Percentiles rank a stretch among this genome's conserved stretches.
Evolutionary conservation across 306 rosid species (phyloP).

Genomic region (Quercus wislizeni): DNA sequence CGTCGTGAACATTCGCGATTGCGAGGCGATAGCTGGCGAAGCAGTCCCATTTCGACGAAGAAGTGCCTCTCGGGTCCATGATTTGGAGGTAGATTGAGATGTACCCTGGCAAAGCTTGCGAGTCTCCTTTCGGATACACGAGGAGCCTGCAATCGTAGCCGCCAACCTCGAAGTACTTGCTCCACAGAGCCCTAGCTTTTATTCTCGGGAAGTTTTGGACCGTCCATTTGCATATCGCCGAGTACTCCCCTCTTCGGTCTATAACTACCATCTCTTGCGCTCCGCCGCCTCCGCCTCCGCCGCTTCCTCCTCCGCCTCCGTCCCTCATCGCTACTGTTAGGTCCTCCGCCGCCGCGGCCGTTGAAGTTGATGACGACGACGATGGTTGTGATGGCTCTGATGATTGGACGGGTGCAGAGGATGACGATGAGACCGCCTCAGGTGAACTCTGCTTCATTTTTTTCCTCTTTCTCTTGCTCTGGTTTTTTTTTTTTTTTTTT

Average conservation of each 20-base stretch:
- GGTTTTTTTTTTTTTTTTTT: constrained; percentile 12
- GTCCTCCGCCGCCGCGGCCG: constrained; percentile 79
- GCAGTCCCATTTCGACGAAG: constrained; percentile 98
- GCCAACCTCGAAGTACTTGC: constrained; percentile 99
- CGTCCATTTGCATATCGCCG: constrained; percentile 94
- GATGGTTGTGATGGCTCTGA: constrained; percentile 60
- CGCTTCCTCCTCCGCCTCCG: constrained; percentile 22
- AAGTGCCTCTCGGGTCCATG: constrained; percentile 99
- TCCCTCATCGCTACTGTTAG: constrained; percentile 55
- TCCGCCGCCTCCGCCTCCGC: constrained; percentile 42
- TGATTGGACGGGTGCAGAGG: constrained; percentile 36
- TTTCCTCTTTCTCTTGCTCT: neutral
- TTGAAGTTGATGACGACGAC: constrained; percentile 31
- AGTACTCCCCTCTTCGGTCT: constrained; percentile 80
- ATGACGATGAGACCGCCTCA: constrained; percentile 78
- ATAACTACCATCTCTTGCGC: constrained; percentile 78
- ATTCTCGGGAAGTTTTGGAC: constrained; percentile 81
- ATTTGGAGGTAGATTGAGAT: constrained; percentile 96
- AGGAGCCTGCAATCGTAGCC: constrained; percentile 95
- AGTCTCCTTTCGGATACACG: constrained; percentile 94
- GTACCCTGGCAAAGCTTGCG: constrained; percentile 92
- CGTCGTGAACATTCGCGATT: constrained; percentile 73
- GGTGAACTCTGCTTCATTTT: constrained; percentile 79
- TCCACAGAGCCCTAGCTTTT: constrained; percentile 98
- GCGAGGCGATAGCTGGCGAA: constrained; percentile 94